Conservation (phyloP, 2,329 filamentous ascomycete species). For the Aspergillus felis region DNA sequence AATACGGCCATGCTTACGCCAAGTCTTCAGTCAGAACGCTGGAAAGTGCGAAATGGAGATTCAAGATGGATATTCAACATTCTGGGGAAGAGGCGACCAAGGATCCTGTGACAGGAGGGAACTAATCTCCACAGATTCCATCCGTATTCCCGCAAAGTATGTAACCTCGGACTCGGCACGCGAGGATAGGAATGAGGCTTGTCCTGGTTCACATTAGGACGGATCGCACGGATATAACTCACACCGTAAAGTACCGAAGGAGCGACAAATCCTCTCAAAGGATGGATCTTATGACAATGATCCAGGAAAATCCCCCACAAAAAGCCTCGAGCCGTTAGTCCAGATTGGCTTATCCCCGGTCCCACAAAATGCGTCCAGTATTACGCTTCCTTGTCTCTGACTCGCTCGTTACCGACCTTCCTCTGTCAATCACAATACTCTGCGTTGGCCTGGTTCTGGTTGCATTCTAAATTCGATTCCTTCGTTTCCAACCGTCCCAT, state of each 20-base stretch:
- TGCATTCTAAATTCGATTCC: conserved; percentile 1
- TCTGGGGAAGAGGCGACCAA: background rate
- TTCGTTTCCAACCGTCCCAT: conserved; percentile 3
- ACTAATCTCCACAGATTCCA: background rate
- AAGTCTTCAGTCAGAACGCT: conserved; percentile 7
- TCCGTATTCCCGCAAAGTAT: background rate
- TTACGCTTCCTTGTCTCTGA: conserved; percentile 3
- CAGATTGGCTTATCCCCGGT: conserved; percentile 8
- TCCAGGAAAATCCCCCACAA: conserved; percentile 21
- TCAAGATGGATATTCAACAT: background rate
- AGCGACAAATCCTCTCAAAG: conserved; percentile 8
- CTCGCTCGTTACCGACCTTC: background rate
- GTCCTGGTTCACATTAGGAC: background rate
- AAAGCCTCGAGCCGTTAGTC: conserved; percentile 2
- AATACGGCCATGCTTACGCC: conserved; percentile 4
- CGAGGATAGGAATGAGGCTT: background rate
- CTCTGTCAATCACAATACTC: conserved; percentile 1
- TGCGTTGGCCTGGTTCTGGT: background rate
- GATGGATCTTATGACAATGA: background rate
- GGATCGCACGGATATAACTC: conserved; percentile 1
- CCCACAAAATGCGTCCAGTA: conserved; percentile 18
- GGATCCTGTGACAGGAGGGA: background rate
- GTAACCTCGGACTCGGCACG: background rate
- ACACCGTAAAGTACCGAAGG: background rate
- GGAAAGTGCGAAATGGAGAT: background rate